These are phyloP conservation scores for Lepidium africanum DNA, from an alignment of 345 rosid species.

Conservation along the genomic window DNA sequence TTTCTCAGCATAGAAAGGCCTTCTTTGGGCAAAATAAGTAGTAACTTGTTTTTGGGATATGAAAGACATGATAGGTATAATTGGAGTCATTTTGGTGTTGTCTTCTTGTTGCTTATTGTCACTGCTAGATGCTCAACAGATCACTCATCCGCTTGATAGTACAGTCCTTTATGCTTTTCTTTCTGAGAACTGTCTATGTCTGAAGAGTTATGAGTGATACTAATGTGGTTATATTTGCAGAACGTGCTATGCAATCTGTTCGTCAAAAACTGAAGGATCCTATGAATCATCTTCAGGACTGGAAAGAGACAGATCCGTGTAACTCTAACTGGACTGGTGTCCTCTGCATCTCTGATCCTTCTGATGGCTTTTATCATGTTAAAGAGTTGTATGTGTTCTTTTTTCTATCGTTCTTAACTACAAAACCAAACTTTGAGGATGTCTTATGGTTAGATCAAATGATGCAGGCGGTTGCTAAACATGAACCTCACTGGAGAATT, in stretches of 20 bases:
- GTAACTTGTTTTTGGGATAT: not conserved
- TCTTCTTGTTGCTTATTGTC: not conserved
- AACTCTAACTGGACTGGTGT: conserved; percentile 26
- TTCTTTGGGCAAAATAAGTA: not conserved
- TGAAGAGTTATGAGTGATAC: not conserved
- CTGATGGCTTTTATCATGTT: conserved; percentile 55
- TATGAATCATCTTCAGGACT: conserved; percentile 17
- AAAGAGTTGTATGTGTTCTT: conserved; percentile 47
- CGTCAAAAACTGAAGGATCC: conserved; percentile 22
- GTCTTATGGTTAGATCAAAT: not conserved
- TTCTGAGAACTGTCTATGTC: not conserved
- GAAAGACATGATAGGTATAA: not conserved
- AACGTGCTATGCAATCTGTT: conserved; percentile 4
- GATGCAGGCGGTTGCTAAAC: conserved; percentile 31
- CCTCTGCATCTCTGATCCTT: conserved; percentile 17
- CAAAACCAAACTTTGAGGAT: not conserved
- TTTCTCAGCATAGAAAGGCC: not conserved
- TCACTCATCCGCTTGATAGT: conserved; percentile 23
- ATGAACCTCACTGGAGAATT: conserved; percentile 32
- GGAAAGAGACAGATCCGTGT: conserved; percentile 27
- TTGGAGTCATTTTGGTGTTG: not conserved
- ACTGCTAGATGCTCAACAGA: conserved; percentile 16
- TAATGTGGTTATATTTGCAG: not conserved
- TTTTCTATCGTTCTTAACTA: not conserved
- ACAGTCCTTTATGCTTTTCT: not conserved